Evolutionary conservation across 106 monocot species (phyloP), one percentile per base, ranked within the genome.

Genomic region (Alisma plantagoaquatica): DNA sequence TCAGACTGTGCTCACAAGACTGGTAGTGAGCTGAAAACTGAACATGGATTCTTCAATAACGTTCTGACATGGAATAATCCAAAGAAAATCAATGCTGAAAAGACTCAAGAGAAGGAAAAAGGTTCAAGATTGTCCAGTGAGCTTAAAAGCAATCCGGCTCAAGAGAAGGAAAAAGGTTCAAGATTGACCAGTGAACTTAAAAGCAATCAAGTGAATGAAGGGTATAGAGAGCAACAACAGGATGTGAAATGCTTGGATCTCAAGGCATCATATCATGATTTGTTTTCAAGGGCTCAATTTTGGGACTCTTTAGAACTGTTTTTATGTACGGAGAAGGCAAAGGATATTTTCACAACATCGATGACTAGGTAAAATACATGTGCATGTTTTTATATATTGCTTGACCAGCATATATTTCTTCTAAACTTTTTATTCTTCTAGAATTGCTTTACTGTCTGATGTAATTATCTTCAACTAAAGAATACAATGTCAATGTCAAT

Each of bases 271-370:
- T 12, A 46, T 64, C 72, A 70, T 73, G 66, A 71, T 45, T 46
- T 81, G 47, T 84, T 81, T 68, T 70, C 70, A 38, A 71, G 81
- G 32, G 10, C 74, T 23, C 43, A 66, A 56, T 85, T 90, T 55
- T 98, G 96, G 96, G 59, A 78, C 69, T 61, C 58, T 24, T 25
- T 98, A 23, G 76, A 82, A 54, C 56, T 68, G 41, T 90, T 81
- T 67, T 69, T 98, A 7, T 41, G 25, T 28, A 74, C 68, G 56
- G 47, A 71, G 22, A 77, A 75, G 26, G 81, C 78, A 7, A 67
- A 61, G 58, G 62, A 84, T 9, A 21, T 88, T 61, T 56, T 96
- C 19, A 63, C 57, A 46, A 83, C 61, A 65, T 80, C 84, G 33
- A 72, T 19, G 60, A 78, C 84, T 47, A 80, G 94, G 94, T 96